Base-by-base conservation (phyloP, 352 stramenopile species). In the Globisporangium camurandrum region DNA sequence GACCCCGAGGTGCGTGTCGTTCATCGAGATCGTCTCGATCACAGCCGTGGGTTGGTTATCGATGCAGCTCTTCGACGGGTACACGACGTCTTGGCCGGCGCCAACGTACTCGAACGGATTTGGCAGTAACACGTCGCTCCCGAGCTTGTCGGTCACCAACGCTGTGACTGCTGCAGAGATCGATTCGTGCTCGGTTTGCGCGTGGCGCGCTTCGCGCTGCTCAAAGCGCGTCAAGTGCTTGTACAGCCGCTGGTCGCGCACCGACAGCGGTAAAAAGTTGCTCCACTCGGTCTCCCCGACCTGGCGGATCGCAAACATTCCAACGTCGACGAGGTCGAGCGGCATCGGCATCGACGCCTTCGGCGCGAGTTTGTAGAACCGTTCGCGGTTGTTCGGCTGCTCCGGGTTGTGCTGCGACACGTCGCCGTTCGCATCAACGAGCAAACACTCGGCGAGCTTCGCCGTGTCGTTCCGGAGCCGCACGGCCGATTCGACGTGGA, bases 261-360 rank as follows among this genome's bases (percentile, higher is more conserved):
- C 77, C 4, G 84, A 86, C 0, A 95, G 56, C 23, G 66, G 57
- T 20, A 95, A 42, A 9, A 55, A 74, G 46, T 92, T 92, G 48
- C 84, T 95, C 84, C 84, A 95, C 17, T 90, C 79, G 5, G 67
- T 83, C 62, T 95, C 84, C 22, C 84, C 84, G 31, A 78, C 73
- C 57, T 95, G 84, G 2, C 84, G 79, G 66, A 95, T 93, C 27
- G 76, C 75, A 44, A 92, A 95, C 37, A 57, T 71, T 0, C 84
- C 84, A 5, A 54, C 51, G 37, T 84, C 78, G 37, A 91, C 67
- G 30, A 95, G 62, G 54, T 88, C 61, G 30, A 95, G 64, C 19
- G 84, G 82, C 56, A 95, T 86, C 23, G 64, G 74, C 37, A 92
- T 62, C 11, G 61, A 69, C 4, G 56, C 67, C 8, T 81, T 42